Base-by-base conservation (phyloP, 2,329 filamentous ascomycete species). In the Lachnellula subtilissima region DNA sequence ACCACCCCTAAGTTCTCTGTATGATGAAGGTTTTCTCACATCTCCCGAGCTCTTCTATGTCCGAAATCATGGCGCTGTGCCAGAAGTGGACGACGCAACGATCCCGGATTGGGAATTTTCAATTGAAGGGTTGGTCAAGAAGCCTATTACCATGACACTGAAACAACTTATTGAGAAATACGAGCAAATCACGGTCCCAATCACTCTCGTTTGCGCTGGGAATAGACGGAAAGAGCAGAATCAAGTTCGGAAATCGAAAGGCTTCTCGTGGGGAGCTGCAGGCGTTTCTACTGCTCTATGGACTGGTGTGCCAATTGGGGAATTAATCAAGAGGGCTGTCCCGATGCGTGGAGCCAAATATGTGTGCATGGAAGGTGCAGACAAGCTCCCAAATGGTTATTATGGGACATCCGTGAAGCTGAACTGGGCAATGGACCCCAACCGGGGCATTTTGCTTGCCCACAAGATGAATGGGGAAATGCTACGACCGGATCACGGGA, bases 141-240 rank as follows among this genome's bases (percentile, higher is more conserved):
- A 85, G 2, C 90, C 91, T 0, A 73, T 95, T 36, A 86, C 75
- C 14, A 76, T 96, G 64, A 89, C 79, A 2, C 75, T 97, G 50
- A 79, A 81, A 39, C 84, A 94, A 52, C 79, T 97, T 0, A 75
- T 95, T 35, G 74, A 79, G 37, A 80, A 88, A 8, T 95, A 88
- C 65, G 85, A 92, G 53, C 89, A 95, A 69, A 81, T 90, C 25
- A 96, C 91, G 2, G 89, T 88, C 56, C 92, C 92, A 0, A 80
- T 97, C 57, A 96, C 92, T 0, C 80, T 97, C 1, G 91, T 96
- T 22, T 97, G 92, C 70, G 92, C 92, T 4, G 92, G 92, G 1
- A 97, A 97, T 71, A 81, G 92, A 57, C 82, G 92, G 35, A 96
- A 96, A 73, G 92, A 97, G 72, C 92, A 96, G 69, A 97, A 97